Conservation (phyloP, 192 early-diverging fungal genomes). For the Backusella luteola region DNA sequence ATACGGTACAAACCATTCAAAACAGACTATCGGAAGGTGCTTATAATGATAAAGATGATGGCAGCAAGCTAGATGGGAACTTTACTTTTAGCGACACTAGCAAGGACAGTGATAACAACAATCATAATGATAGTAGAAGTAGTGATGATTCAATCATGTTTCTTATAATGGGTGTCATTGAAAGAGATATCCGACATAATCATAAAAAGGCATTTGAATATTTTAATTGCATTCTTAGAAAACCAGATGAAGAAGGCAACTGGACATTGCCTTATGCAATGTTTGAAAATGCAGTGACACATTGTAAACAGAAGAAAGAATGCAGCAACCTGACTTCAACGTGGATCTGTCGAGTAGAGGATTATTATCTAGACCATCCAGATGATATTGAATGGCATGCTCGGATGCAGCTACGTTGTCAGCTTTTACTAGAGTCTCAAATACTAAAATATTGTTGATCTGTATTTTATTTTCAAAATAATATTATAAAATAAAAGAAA, state of each 20-base stretch:
- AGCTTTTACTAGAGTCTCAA: conserved; percentile 3
- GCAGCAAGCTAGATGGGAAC: neutral
- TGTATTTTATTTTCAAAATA: neutral
- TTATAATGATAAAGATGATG: neutral
- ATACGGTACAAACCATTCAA: neutral
- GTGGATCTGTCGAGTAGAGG: conserved; percentile 1
- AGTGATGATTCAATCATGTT: neutral
- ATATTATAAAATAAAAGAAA: too few relatives aligned
- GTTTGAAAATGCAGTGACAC: conserved; percentile 8
- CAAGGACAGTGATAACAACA: neutral
- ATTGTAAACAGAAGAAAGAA: neutral
- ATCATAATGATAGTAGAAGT: neutral
- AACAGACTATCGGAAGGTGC: neutral
- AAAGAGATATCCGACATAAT: neutral
- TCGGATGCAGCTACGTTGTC: conserved; percentile 12
- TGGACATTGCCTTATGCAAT: conserved; percentile 11
- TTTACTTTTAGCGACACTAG: neutral
- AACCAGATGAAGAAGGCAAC: neutral
- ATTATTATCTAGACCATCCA: neutral
- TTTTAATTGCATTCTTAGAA: neutral
- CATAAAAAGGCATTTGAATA: neutral
- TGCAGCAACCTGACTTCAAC: neutral
- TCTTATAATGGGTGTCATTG: neutral
- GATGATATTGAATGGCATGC: conserved; percentile 3
- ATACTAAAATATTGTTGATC: neutral